Conservation (phyloP, 495 filamentous ascomycete species). For the Penicillium daleae region DNA sequence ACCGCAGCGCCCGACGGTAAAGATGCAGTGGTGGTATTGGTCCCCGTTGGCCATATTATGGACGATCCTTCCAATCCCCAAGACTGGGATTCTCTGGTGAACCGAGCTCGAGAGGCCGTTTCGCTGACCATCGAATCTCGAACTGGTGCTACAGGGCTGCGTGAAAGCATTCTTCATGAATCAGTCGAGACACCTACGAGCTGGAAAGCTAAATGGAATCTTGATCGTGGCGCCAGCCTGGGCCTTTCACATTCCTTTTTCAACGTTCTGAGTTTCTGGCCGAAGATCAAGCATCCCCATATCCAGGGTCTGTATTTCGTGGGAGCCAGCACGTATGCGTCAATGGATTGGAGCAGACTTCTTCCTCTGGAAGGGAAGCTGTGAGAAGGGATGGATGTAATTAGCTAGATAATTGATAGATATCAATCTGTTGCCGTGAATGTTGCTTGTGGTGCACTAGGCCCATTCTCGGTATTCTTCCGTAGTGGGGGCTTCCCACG, state of each 20-base stretch:
- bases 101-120: constrained; percentile 54
- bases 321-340: constrained; percentile 58
- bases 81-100: constrained; percentile 59
- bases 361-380: background rate
- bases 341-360: background rate
- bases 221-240: constrained; percentile 70
- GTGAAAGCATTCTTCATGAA: constrained; percentile 56
- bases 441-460: too few relatives aligned
- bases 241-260: constrained; percentile 70
- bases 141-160: constrained; percentile 51
- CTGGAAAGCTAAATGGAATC: constrained; percentile 68
- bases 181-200: constrained; percentile 60
- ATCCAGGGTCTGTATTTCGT: constrained; percentile 64
- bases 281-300: constrained; percentile 54
- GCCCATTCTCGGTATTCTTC: background rate
- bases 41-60: constrained; percentile 65
- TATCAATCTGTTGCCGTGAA: background rate
- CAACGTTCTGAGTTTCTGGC: constrained; percentile 70
- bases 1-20: constrained; percentile 63
- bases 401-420: background rate
- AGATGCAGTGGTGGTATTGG: constrained; percentile 66
- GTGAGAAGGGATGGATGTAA: background rate
- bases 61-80: constrained; percentile 40
- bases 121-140: constrained; percentile 58
- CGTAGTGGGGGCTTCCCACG: background rate